These are phyloP conservation scores for Pestalotiopsis sp. DNA, from an alignment of 2,329 filamentous ascomycete genomes.

Conservation along the genomic window DNA sequence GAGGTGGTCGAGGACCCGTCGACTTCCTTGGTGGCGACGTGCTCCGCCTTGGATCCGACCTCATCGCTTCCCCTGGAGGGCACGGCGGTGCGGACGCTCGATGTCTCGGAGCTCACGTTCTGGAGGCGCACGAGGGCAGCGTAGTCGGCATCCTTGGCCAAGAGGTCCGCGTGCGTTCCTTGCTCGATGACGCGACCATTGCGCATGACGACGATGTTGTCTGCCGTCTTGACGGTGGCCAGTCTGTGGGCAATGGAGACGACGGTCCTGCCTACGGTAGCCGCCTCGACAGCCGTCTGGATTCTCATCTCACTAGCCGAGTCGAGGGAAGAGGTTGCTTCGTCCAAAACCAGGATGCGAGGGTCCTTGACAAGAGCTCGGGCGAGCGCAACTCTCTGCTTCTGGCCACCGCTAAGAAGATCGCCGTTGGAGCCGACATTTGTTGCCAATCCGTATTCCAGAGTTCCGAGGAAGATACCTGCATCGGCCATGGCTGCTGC, in stretches of 20 bases:
- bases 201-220: conserved; percentile 68
- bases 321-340: conserved; percentile 54
- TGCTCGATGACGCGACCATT: conserved; percentile 63
- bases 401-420: conserved; percentile 49
- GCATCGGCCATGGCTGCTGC: conserved; percentile 63
- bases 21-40: conserved; percentile 18
- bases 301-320: conserved; percentile 50
- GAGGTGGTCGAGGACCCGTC: conserved; percentile 16
- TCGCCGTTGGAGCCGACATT: conserved; percentile 46
- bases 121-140: conserved; percentile 34
- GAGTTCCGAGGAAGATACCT: conserved; percentile 46
- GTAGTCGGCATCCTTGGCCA: conserved; percentile 40
- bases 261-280: conserved; percentile 54
- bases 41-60: conserved; percentile 38
- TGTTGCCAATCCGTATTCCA: conserved; percentile 49
- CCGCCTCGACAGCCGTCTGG: conserved; percentile 38
- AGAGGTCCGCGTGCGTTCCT: conserved; percentile 62
- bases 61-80: conserved; percentile 34
- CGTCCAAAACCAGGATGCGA: conserved; percentile 49
- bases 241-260: conserved; percentile 68
- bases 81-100: conserved; percentile 30
- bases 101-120: conserved; percentile 38
- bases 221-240: conserved; percentile 62
- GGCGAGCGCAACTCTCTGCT: conserved; percentile 52
- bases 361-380: conserved; percentile 50